Evolutionary conservation across 306 rosid species (phyloP), one percentile per base, ranked within the genome.

Genomic region (Cucurbita ficifolia): DNA sequence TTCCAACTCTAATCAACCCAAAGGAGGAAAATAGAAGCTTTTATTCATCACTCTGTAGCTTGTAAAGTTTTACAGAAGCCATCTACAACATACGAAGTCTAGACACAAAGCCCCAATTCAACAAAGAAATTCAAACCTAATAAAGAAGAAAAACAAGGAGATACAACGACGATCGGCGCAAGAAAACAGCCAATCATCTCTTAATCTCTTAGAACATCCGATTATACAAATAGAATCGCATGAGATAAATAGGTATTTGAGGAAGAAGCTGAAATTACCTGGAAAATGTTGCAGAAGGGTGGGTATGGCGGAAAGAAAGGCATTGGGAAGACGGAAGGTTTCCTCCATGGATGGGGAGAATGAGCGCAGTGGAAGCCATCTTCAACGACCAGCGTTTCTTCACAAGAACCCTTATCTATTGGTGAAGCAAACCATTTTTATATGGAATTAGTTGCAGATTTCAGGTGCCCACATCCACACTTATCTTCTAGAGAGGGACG

Each of bases 301-400:
- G 78, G 22, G 14, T 63, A 77, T 51, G 71, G 57, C 72, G 75
- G 51, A 75, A 49, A 61, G 82, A 75, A 10, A 68, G 68, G 79
- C 17, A 50, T 6, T 16, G 77, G 24, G 80, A 42, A 35, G 56
- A 74, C 51, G 61, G 17, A 50, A 51, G 59, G 52, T 46, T 81
- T 64, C 79, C 56, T 63, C 58, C 87, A 39, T 75, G 84, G 77
- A 79, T 71, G 61, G 82, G 76, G 17, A 77, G 79, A 38, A 79
- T 76, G 16, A 81, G 79, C 83, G 80, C 57, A 72, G 83, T 75
- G 78, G 90, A 79, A 45, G 87, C 84, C 90, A 87, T 89, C 75
- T 45, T 46, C 69, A 49, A 57, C 53, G 3, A 19, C 19, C 13
- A 3, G 2, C 16, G 35, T 10, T 48, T 73, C 8, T 69, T 24